Conservation (phyloP, 192 early-diverging fungal species). For the Cladochytrium replicatum region DNA sequence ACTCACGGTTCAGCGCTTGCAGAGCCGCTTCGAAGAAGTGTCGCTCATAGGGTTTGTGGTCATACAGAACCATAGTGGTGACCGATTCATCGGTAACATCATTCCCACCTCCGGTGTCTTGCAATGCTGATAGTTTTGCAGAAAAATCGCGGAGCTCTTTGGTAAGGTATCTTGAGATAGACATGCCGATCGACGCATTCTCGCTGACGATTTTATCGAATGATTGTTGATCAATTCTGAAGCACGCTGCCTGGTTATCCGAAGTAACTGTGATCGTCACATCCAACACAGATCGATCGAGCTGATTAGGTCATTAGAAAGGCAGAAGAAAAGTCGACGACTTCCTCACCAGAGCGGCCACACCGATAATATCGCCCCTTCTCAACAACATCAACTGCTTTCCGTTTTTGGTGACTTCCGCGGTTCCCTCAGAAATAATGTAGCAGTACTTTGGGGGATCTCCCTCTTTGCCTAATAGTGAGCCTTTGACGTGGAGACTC, state of each 20-base stretch:
- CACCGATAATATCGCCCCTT: neutral
- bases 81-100: neutral
- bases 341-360: neutral
- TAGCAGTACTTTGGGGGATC: neutral
- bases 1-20: neutral
- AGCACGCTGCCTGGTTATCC: neutral
- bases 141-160: neutral
- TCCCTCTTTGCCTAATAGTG: neutral
- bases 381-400: neutral
- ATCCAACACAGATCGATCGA: neutral
- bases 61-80: neutral
- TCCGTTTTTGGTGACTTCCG: neutral
- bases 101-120: neutral
- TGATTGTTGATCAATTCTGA: neutral
- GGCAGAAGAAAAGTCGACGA: neutral
- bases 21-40: neutral
- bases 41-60: neutral
- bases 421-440: neutral
- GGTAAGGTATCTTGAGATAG: neutral
- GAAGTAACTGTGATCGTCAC: neutral
- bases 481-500: neutral
- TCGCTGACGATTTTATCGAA: neutral
- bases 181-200: neutral
- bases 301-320: constrained; percentile 1
- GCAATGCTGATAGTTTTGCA: neutral